Conservation (phyloP, 2,329 filamentous ascomycete species). For the Penicillium glabrum region DNA sequence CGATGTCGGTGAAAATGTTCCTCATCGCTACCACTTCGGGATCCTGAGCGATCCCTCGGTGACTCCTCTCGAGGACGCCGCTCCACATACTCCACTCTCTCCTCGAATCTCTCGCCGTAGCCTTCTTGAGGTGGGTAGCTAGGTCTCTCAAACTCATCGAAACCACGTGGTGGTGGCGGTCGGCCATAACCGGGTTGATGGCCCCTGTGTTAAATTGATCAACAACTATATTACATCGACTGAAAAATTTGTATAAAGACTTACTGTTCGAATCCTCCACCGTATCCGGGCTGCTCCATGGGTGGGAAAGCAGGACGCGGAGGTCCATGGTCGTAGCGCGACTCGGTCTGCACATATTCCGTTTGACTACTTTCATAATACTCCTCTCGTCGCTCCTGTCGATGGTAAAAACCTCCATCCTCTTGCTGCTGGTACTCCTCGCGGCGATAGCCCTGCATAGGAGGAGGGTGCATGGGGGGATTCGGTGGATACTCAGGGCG, state of each 20-base stretch:
- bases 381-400: constrained; percentile 16
- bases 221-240: background rate
- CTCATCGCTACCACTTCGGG: constrained; percentile 22
- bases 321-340: constrained; percentile 19
- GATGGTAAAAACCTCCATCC: constrained; percentile 14
- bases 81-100: constrained; percentile 22
- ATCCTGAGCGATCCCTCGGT: constrained; percentile 20
- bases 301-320: constrained; percentile 12
- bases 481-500: constrained; percentile 7
- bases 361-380: constrained; percentile 10
- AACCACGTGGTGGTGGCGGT: constrained; percentile 9
- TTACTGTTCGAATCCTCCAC: constrained; percentile 22
- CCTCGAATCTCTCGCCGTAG: constrained; percentile 18
- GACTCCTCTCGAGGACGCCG: constrained; percentile 21
- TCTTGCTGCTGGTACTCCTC: constrained; percentile 18
- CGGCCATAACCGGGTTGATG: constrained; percentile 19
- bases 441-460: constrained; percentile 12
- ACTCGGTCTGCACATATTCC: constrained; percentile 18
- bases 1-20: constrained; percentile 10
- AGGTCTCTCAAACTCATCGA: constrained; percentile 15
- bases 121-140: constrained; percentile 14
- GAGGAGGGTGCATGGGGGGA: background rate
- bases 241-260: constrained; percentile 1
- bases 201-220: constrained; percentile 15
- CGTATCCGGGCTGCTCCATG: constrained; percentile 10